Evolutionary conservation across 1,284 basidiomycete species (phyloP).

Genomic region (Ceratorhiza oryzae-sativae): DNA sequence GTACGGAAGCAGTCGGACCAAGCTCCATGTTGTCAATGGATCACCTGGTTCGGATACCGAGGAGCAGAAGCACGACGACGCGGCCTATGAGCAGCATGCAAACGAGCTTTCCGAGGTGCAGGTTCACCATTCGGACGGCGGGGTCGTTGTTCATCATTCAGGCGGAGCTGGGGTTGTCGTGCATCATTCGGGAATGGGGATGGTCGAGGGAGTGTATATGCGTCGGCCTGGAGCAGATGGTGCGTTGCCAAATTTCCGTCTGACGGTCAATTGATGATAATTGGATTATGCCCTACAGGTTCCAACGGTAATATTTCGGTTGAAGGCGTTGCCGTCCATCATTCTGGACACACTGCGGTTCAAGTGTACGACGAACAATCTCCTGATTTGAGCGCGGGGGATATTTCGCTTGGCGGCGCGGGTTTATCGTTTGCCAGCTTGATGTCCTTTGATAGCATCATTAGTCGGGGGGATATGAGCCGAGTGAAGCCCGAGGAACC

Average conservation of each 20-base stretch:
- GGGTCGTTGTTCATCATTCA: conserved; percentile 30
- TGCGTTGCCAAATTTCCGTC: neutral
- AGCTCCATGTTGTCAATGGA: neutral
- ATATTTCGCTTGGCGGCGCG: conserved; percentile 17
- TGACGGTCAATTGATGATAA: neutral
- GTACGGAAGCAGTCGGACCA: neutral
- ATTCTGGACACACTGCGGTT: conserved; percentile 33
- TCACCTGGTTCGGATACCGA: neutral
- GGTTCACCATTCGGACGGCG: conserved; percentile 27
- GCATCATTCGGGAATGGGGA: conserved; percentile 29
- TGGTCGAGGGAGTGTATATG: conserved; percentile 29
- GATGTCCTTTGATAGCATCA: conserved; percentile 33
- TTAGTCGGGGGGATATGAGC: conserved; percentile 16
- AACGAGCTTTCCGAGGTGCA: conserved; percentile 23
- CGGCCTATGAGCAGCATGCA: conserved; percentile 5
- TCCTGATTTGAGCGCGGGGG: conserved; percentile 21
- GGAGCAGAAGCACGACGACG: conserved; percentile 5
- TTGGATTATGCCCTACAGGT: neutral
- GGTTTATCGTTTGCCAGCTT: conserved; percentile 27
- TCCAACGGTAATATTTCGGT: neutral
- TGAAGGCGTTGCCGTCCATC: conserved; percentile 19
- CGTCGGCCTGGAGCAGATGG: neutral
- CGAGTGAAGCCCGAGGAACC: conserved; percentile 51
- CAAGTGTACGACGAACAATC: conserved; percentile 30
- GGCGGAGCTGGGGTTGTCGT: conserved; percentile 23